Conservation (phyloP, 2,329 filamentous ascomycete genomes). For the Colletotrichum godetiae region DNA sequence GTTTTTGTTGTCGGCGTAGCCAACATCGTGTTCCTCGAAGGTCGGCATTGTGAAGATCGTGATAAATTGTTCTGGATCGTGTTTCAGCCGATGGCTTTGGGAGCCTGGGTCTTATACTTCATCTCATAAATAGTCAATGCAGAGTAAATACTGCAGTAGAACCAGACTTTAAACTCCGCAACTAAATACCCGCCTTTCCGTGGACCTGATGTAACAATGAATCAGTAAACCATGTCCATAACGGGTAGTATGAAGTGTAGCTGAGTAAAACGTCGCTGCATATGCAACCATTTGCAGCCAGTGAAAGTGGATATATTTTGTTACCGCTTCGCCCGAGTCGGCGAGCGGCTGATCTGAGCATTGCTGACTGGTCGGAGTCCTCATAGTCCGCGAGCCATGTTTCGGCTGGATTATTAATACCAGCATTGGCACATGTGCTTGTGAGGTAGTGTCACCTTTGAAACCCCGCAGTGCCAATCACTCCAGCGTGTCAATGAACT, state of each 20-base stretch:
- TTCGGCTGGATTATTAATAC: background rate
- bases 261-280: background rate
- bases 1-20: background rate
- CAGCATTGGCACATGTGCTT: background rate
- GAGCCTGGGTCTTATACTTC: background rate
- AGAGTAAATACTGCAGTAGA: too few species aligned
- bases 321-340: background rate
- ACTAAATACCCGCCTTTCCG: background rate
- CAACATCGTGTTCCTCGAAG: background rate
- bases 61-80: background rate
- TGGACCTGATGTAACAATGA: background rate
- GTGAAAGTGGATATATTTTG: background rate
- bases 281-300: background rate
- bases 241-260: background rate
- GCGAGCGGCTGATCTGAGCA: background rate
- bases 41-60: background rate
- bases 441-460: background rate
- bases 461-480: background rate
- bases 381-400: background rate
- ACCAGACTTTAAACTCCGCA: background rate
- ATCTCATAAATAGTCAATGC: background rate
- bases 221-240: background rate
- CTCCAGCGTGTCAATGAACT: background rate
- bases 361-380: background rate
- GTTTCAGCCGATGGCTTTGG: background rate